Conservation (phyloP, 208 protist genomes). For the Acanthamoeba royreba region DNA sequence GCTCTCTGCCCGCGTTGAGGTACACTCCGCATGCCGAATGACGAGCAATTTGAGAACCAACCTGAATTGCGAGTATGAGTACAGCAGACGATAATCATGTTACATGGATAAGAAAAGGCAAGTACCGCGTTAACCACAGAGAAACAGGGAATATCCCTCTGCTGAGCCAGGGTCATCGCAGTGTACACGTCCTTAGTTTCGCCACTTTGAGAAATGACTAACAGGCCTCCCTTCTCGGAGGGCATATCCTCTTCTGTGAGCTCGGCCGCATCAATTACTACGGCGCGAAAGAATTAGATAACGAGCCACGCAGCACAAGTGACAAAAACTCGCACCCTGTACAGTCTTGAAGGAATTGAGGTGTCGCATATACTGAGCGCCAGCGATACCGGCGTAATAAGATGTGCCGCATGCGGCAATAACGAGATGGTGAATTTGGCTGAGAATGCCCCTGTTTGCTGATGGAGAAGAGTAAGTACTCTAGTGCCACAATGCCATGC, state of each 20-base stretch:
- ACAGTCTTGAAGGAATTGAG: constrained; percentile 68
- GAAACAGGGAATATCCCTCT: constrained; percentile 56
- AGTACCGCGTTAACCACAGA: constrained; percentile 71
- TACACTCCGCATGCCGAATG: constrained; percentile 68
- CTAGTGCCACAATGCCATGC: not conserved
- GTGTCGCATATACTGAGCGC: constrained; percentile 50
- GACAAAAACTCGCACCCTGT: not conserved
- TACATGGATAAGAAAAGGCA: constrained; percentile 73
- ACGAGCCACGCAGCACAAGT: not conserved
- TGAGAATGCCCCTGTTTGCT: constrained; percentile 40
- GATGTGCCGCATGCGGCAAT: constrained; percentile 71
- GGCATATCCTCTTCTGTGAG: constrained; percentile 60
- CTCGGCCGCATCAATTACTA: constrained; percentile 65
- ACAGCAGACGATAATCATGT: not conserved
- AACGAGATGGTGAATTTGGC: constrained; percentile 50
- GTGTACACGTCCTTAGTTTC: constrained; percentile 77
- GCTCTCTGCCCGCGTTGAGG: constrained; percentile 76
- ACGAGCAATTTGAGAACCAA: constrained; percentile 76
- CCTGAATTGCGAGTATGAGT: constrained; percentile 55
- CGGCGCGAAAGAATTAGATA: not conserved
- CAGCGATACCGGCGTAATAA: constrained; percentile 58
- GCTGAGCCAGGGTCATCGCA: constrained; percentile 59
- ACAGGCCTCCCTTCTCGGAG: constrained; percentile 41
- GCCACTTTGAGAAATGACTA: constrained; percentile 77
- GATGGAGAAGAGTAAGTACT: not conserved